Conservation (phyloP, 441 rosid genomes). For the Euphorbia schlechtendalii region DNA sequence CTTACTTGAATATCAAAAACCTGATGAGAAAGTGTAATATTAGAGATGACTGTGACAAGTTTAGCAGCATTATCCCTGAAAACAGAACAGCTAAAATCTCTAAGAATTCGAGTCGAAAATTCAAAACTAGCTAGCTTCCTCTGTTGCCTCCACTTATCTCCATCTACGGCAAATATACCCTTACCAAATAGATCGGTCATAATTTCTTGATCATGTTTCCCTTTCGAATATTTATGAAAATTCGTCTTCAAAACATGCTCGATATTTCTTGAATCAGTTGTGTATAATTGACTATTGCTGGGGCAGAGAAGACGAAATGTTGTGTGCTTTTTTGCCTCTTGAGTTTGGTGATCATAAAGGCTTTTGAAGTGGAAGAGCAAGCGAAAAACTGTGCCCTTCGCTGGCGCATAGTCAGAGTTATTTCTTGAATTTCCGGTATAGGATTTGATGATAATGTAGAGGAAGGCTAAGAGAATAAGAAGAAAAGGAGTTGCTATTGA, state of each 20-base stretch:
- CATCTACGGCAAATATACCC: slow-evolving; percentile 68
- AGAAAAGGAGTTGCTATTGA: slow-evolving; percentile 17
- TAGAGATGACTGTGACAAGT: slow-evolving; percentile 32
- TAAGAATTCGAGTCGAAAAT: slow-evolving; percentile 58
- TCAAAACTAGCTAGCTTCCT: slow-evolving; percentile 77
- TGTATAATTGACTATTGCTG: slow-evolving; percentile 36
- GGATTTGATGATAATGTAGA: slow-evolving; percentile 26
- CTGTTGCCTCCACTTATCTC: slow-evolving; percentile 75
- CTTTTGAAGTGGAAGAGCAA: slow-evolving; percentile 38
- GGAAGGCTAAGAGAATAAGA: slow-evolving; percentile 15
- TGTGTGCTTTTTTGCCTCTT: slow-evolving; percentile 28
- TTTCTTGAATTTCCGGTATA: slow-evolving; percentile 42
- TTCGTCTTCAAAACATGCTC: slow-evolving; percentile 54
- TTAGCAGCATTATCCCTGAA: slow-evolving; percentile 53
- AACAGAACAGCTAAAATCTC: slow-evolving; percentile 62
- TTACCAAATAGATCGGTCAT: slow-evolving; percentile 48
- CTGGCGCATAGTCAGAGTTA: slow-evolving; percentile 43
- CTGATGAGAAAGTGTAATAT: slow-evolving; percentile 24
- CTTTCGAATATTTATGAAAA: slow-evolving; percentile 46
- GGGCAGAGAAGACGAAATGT: slow-evolving; percentile 52
- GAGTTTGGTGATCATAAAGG: slow-evolving; percentile 51
- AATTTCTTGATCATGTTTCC: slow-evolving; percentile 26
- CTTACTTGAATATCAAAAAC: slow-evolving; percentile 63
- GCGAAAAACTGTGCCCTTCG: slow-evolving; percentile 45
- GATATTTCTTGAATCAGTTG: slow-evolving; percentile 53